Base-by-base conservation (phyloP, 306 rosid genomes). In the Calophaca sinica region DNA sequence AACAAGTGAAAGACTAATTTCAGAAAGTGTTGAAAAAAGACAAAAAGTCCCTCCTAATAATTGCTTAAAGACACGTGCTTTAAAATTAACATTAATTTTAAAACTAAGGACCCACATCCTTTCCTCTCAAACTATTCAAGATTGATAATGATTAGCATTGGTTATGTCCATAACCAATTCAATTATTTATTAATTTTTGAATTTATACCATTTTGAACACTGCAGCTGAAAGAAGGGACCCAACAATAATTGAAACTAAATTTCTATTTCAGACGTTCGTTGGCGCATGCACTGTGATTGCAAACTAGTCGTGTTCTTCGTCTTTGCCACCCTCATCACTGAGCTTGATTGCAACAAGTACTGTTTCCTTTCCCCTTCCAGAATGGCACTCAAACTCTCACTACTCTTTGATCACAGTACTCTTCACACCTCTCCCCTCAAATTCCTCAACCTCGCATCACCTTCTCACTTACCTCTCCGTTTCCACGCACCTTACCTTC, bases 321-420 rank as follows among this genome's bases (percentile, higher is more conserved):
- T 41, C 6, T 9, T 20, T 20, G 26, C 26, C 20, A 31, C 50
- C 7, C 9, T 62, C 13, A 13, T 38, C 14, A 39, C 32, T 14
- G 26, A 26, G 2, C 3, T 52, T 20, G 29, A 51, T 51, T 4
- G 12, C 10, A 20, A 20, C 10, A 20, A 20, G 32, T 7, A 69
- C 15, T 44, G 4, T 39, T 61, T 15, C 7, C 45, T 6, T 68
- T 42, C 54, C 55, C 0, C 46, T 61, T 61, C 73, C 76, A 78
- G 20, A 62, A 86, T 88, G 88, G 72, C 79, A 14, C 9, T 64
- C 70, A 60, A 76, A 76, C 52, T 83, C 53, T 48, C 70, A 61
- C 8, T 36, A 53, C 32, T 64, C 62, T 59, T 50, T 11, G 5
- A 62, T 64, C 79, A 39, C 62, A 20, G 26, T 20, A 72, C 68